phyloP scores from a whole-genome alignment of 352 stramenopile species.

The Pythium pectinolyticum region DNA sequence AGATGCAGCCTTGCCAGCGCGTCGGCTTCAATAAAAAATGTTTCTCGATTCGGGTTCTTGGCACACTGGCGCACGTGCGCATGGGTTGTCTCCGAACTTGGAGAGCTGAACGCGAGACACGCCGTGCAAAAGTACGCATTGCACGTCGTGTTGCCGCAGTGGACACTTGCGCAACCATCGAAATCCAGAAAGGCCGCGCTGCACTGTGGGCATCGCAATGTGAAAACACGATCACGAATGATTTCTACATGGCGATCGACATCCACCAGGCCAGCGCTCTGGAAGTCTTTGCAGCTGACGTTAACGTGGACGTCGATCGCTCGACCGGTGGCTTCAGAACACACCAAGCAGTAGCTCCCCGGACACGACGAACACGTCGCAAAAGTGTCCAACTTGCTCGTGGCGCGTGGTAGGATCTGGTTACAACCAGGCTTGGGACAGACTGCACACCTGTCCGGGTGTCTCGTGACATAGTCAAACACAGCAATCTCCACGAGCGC shows the following conservation, averaged over 20 bases:
- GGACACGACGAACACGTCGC: conserved; percentile 15
- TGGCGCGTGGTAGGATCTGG: conserved; percentile 3
- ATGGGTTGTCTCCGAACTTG: conserved; percentile 7
- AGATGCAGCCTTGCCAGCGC: conserved; percentile 10
- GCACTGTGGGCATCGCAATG: conserved; percentile 24
- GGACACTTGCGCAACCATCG: conserved; percentile 23
- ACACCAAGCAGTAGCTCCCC: conserved; percentile 21
- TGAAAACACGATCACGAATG: conserved; percentile 26
- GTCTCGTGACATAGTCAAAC: conserved; percentile 16
- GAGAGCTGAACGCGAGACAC: conserved; percentile 15
- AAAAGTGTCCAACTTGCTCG: neutral
- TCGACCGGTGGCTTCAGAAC: neutral
- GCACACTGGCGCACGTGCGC: conserved; percentile 18
- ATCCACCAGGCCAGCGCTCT: neutral
- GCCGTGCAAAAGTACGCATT: conserved; percentile 20
- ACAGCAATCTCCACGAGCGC: conserved; percentile 19
- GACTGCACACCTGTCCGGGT: conserved; percentile 3
- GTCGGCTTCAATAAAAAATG: conserved; percentile 1
- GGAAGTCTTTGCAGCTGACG: conserved; percentile 19
- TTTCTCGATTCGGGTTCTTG: conserved; percentile 9
- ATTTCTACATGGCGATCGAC: conserved; percentile 5
- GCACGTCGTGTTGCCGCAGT: conserved; percentile 24
- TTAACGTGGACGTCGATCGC: conserved; percentile 3
- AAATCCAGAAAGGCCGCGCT: conserved; percentile 27
- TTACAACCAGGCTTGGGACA: conserved; percentile 24